These are phyloP conservation scores for Nitzschia inconspicua DNA, from an alignment of 108 stramenopile species.

Conservation along the genomic window DNA sequence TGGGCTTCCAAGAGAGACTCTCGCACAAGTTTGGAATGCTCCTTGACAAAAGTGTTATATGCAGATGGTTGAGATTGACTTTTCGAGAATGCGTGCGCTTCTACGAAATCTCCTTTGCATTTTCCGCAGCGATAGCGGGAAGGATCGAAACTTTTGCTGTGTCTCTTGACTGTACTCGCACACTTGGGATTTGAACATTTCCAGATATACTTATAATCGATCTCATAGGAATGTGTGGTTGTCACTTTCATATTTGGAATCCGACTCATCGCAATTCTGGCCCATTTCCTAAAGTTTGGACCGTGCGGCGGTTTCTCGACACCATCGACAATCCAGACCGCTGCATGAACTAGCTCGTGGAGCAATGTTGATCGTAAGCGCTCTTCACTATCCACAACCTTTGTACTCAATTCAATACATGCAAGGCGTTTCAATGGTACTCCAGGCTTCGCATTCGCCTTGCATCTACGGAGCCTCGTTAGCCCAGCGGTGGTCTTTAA, in stretches of 20 bases:
- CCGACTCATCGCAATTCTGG: constrained; percentile 54
- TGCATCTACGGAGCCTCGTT: constrained; percentile 44
- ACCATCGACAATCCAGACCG: constrained; percentile 88
- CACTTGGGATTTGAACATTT: constrained; percentile 55
- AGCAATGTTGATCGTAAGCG: constrained; percentile 80
- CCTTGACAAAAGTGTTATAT: constrained; percentile 69
- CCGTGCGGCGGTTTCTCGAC: constrained; percentile 86
- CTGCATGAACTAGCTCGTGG: constrained; percentile 96
- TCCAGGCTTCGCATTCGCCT: constrained; percentile 7
- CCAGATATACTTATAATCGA: constrained; percentile 78
- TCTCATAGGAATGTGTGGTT: constrained; percentile 79
- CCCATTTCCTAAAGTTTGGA: constrained; percentile 83
- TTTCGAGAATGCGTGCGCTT: constrained; percentile 34
- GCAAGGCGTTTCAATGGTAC: constrained; percentile 25
- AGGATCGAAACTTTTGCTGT: constrained; percentile 66
- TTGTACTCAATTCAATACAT: constrained; percentile 83
- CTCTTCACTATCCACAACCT: constrained; percentile 77
- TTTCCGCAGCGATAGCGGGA: constrained; percentile 60
- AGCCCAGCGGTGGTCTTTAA: constrained; percentile 84
- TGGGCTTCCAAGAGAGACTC: constrained; percentile 30
- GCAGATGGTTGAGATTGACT: constrained; percentile 53
- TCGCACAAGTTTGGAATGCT: constrained; percentile 48
- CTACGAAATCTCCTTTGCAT: constrained; percentile 63
- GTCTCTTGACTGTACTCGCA: constrained; percentile 50
- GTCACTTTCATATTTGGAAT: constrained; percentile 68